These are phyloP conservation scores for Diaporthe citri DNA, from an alignment of 2,329 filamentous ascomycete species.

Conservation along the genomic window DNA sequence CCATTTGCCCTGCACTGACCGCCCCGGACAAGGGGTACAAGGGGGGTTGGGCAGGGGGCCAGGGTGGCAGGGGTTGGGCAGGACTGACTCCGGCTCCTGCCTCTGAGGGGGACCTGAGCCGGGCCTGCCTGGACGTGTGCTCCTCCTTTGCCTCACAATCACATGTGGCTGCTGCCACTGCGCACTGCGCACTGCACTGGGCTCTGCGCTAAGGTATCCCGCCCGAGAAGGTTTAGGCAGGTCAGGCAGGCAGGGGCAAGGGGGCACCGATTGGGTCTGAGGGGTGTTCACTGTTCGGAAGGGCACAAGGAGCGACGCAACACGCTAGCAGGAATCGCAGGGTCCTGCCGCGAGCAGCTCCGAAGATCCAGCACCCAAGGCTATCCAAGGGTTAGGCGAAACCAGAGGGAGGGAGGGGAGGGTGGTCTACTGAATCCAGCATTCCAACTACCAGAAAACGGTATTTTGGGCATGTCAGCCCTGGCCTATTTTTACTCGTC, in stretches of 20 bases:
- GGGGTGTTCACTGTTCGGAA: not conserved
- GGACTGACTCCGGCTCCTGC: constrained; percentile 16
- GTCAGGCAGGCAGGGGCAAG: not conserved
- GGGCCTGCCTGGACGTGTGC: not conserved
- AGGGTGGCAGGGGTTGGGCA: not conserved
- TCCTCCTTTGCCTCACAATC: not conserved
- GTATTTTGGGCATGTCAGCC: not conserved
- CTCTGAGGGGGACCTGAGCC: not conserved
- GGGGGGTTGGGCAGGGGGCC: not conserved
- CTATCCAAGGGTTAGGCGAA: not conserved
- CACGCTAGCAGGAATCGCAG: constrained; percentile 9
- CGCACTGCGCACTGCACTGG: constrained; percentile 4
- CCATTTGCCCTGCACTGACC: constrained; percentile 30
- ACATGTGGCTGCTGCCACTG: constrained; percentile 6
- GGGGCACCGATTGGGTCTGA: not conserved
- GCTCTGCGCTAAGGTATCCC: not conserved
- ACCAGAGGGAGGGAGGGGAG: not conserved
- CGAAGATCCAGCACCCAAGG: not conserved
- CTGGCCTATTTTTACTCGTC: not conserved
- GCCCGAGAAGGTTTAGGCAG: not conserved
- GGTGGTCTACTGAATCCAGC: not conserved
- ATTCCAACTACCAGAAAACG: constrained; percentile 1
- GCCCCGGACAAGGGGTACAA: constrained; percentile 17
- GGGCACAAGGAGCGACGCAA: not conserved
- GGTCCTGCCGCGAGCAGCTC: constrained; percentile 13